Percentiles rank a stretch among this genome's conserved stretches.
Evolutionary conservation across 2,329 filamentous ascomycete species (phyloP).

Genomic region (Neonectria faginata): DNA sequence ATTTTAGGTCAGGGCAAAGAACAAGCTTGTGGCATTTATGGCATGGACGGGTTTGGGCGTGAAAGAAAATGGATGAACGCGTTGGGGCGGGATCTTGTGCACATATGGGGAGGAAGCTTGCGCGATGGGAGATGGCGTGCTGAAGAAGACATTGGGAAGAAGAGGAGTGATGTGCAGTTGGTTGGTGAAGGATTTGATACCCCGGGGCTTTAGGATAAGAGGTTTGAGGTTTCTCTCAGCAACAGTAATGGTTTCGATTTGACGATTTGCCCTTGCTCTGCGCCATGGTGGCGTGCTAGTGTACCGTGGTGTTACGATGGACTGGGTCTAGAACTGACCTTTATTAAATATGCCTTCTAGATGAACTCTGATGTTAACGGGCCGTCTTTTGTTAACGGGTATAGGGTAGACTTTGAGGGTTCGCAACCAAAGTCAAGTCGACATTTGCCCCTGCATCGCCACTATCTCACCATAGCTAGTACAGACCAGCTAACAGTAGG

Average conservation of each 20-base stretch:
- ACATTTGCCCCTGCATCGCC: neutral
- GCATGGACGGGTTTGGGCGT: conserved; percentile 14
- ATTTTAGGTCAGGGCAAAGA: conserved; percentile 2
- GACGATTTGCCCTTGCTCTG: neutral
- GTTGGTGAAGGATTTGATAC: conserved; percentile 23
- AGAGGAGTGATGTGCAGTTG: conserved; percentile 4
- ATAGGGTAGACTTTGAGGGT: neutral
- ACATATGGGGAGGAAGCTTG: neutral
- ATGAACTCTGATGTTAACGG: neutral
- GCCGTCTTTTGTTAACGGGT: neutral
- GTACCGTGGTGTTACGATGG: neutral
- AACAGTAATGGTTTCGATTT: neutral
- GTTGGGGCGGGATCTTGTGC: neutral
- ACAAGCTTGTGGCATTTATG: neutral
- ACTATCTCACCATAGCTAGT: neutral
- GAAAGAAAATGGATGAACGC: conserved; percentile 17
- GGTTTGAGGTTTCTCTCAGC: neutral
- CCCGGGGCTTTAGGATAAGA: conserved; percentile 16
- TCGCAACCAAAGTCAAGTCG: neutral
- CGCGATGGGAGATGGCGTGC: neutral
- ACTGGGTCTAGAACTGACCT: neutral
- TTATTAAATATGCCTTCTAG: neutral
- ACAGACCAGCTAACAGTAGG: neutral
- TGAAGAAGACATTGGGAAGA: neutral
- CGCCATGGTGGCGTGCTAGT: neutral